Evolutionary conservation across 495 filamentous ascomycete species (phyloP).

Genomic region (Penicillium subrubescens): DNA sequence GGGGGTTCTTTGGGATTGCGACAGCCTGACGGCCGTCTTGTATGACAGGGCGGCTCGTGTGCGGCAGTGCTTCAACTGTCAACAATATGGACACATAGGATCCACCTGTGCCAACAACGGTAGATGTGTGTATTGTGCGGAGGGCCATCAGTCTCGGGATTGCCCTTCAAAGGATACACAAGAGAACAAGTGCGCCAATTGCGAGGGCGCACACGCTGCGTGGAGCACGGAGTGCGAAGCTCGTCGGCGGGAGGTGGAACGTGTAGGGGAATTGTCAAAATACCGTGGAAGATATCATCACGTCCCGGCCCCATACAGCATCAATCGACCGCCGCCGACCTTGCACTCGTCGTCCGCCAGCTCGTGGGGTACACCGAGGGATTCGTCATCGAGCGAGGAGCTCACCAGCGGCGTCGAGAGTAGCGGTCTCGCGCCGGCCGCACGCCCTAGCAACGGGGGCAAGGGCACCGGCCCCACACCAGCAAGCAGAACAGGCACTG

Average conservation of each 20-base stretch:
- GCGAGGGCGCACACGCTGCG: slow-evolving; percentile 2
- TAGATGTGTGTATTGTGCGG: background rate
- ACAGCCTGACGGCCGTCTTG: background rate
- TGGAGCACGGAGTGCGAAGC: background rate
- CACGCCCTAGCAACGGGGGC: background rate
- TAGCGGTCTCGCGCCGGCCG: background rate
- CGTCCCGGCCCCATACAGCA: background rate
- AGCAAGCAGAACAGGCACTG: background rate
- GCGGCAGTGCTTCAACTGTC: background rate
- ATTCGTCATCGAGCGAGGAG: background rate
- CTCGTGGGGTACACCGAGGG: background rate
- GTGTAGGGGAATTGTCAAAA: background rate
- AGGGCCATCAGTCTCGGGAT: background rate
- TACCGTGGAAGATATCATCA: background rate
- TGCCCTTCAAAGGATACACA: background rate
- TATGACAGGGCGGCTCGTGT: background rate
- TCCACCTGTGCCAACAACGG: background rate
- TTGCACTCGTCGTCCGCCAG: background rate
- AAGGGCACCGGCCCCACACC: background rate
- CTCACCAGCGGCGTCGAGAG: background rate
- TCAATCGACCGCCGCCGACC: background rate
- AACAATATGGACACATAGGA: background rate
- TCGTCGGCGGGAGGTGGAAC: background rate
- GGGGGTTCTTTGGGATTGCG: background rate
- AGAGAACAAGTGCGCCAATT: slow-evolving; percentile 8